Evolutionary conservation across 176 grass and related monocot species (phyloP), one percentile per base, ranked within the genome.

Genomic region (Ensete glaucum): DNA sequence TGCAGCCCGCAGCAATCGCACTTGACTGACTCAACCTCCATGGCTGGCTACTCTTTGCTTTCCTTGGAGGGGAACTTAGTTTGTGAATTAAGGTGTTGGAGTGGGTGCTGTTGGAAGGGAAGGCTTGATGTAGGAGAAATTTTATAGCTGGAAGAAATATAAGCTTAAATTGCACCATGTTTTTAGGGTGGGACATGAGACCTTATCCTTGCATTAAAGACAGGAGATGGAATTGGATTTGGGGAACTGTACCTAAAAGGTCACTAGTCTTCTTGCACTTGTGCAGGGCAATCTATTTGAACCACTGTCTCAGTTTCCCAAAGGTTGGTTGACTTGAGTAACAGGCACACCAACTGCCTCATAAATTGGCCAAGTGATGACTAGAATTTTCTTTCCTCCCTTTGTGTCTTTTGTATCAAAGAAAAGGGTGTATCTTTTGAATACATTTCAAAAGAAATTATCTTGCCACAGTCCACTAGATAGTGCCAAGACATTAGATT

Each of bases 11-110:
- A 99, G 75, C 95, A 99, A 43, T 94, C 90, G 8, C 90, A 99
- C 75, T 85, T 94, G 62, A 89, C 84, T 2, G 88, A 93, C 77
- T 91, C 88, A 64, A 99, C 83, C 76, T 99, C 90, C 95, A 99
- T 98, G 79, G 77, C 70, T 70, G 20, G 22, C 0, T 23, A 23
- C 22, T 23, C 25, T 81, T 24, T 77, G 25, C 24, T 81, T 14
- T 74, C 54, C 77, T 65, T 59, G 4, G 34, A 43, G 4, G 34
- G 34, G 34, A 43, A 43, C 34, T 43, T 6, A 6, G 34, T 6
- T 6, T 43, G 34, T 43, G 34, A 43, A 43, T 43, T 43, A 43
- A 6, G 34, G 34, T 43, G 10, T 34, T 50, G 2, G 10, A 49
- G 26, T 69, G 15, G 29, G 14, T 13, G 27, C 16, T 6, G 25